phyloP scores from a whole-genome alignment of 106 monocot genomes.

The Alisma plantagoaquatica region DNA sequence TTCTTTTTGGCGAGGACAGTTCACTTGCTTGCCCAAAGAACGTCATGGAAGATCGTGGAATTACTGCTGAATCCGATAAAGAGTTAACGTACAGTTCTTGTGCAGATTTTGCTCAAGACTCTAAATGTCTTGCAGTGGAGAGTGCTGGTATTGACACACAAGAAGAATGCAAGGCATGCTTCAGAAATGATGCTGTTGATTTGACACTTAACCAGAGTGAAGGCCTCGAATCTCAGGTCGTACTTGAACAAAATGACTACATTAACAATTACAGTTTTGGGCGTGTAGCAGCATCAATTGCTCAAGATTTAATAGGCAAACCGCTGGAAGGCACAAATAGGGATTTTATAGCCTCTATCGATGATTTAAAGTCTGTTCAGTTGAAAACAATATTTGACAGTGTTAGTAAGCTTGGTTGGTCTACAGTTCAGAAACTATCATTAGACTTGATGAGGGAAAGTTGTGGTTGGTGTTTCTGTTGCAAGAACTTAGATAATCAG shows the following conservation, averaged over 20 bases:
- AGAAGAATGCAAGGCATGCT: background rate
- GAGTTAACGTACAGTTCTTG: too few relatives aligned
- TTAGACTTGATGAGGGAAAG: constrained; percentile 48
- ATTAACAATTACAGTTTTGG: constrained; percentile 80
- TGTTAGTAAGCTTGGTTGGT: constrained; percentile 23
- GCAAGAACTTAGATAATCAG: constrained; percentile 31
- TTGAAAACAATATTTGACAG: constrained; percentile 45
- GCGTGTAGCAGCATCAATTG: constrained; percentile 49
- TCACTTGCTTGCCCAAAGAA: too few relatives aligned
- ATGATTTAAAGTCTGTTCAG: constrained; percentile 46
- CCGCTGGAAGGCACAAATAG: constrained; percentile 25
- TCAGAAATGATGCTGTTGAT: background rate
- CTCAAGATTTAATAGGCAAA: constrained; percentile 43
- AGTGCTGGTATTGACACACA: background rate
- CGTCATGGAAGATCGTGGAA: too few relatives aligned
- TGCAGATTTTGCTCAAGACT: background rate
- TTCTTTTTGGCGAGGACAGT: too few relatives aligned
- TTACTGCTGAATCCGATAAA: too few relatives aligned
- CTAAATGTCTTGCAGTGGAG: background rate
- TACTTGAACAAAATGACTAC: constrained; percentile 41
- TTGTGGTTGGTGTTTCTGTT: constrained; percentile 92
- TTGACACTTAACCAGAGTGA: background rate
- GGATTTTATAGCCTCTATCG: constrained; percentile 22
- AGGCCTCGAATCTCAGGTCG: constrained; percentile 6
- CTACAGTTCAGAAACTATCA: constrained; percentile 31